phyloP scores from a whole-genome alignment of 768 basidiomycete genomes.

The Tubosaeta brunneosetosa region DNA sequence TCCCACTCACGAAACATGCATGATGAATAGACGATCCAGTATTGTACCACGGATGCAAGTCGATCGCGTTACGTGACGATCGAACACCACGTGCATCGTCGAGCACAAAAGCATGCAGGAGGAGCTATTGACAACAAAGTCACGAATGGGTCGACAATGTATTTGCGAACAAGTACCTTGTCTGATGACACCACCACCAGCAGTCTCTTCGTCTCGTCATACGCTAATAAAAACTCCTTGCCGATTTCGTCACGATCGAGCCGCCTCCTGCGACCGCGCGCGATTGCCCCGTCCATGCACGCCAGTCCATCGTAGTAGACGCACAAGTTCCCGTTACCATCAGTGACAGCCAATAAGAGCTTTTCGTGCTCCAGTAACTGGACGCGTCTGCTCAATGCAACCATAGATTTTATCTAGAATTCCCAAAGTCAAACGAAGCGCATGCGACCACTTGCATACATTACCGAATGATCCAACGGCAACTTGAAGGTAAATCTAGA shows the following conservation, averaged over 20 bases:
- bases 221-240: constrained; percentile 40
- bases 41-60: constrained; percentile 43
- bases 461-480: constrained; percentile 15
- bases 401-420: background rate
- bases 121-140: constrained; percentile 18
- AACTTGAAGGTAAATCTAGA: constrained; percentile 13
- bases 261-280: constrained; percentile 21
- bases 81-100: constrained; percentile 43
- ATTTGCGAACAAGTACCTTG: constrained; percentile 30
- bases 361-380: constrained; percentile 40
- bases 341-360: constrained; percentile 39
- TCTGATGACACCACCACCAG: constrained; percentile 33
- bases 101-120: constrained; percentile 43
- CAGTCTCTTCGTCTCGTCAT: constrained; percentile 38
- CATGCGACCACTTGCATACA: constrained; percentile 6
- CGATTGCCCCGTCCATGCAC: constrained; percentile 31
- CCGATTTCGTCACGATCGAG: constrained; percentile 46
- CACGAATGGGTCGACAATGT: background rate
- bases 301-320: constrained; percentile 37
- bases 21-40: constrained; percentile 25
- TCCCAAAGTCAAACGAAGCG: background rate
- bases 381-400: constrained; percentile 20
- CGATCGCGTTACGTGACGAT: constrained; percentile 36
- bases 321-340: constrained; percentile 28
- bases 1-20: constrained; percentile 45